Evolutionary conservation across 345 rosid genomes (phyloP).

Genomic region (Moricandia arvensis): DNA sequence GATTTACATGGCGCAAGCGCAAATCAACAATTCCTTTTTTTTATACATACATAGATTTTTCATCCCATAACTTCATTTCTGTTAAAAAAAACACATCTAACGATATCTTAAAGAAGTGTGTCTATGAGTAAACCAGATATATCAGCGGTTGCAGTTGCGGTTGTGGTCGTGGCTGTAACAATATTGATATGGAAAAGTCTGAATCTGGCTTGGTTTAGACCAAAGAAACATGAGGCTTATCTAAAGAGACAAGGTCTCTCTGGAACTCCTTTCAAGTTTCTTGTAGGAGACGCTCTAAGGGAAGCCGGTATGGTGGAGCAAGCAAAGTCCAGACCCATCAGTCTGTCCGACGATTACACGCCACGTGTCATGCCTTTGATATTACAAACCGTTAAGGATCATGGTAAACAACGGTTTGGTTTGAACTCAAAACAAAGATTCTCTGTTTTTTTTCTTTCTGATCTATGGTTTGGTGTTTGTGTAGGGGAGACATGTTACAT

Average conservation of each 20-base stretch:
- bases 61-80: neutral
- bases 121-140: slow-evolving; percentile 21
- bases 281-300: slow-evolving; percentile 27
- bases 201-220: slow-evolving; percentile 33
- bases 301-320: slow-evolving; percentile 23
- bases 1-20: neutral
- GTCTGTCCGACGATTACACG: slow-evolving; percentile 16
- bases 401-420: slow-evolving; percentile 23
- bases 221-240: slow-evolving; percentile 32
- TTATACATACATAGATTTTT: neutral
- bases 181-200: slow-evolving; percentile 27
- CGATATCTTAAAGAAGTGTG: neutral
- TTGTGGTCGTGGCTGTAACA: slow-evolving; percentile 14
- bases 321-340: slow-evolving; percentile 28
- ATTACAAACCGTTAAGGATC: slow-evolving; percentile 23
- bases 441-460: too few relatives aligned
- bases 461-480: slow-evolving; percentile 9
- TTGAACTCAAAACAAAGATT: slow-evolving; percentile 6
- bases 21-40: neutral
- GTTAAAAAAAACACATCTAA: neutral
- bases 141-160: slow-evolving; percentile 16
- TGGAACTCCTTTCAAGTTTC: slow-evolving; percentile 33
- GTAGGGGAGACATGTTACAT: slow-evolving; percentile 44
- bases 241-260: slow-evolving; percentile 34
- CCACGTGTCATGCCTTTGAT: slow-evolving; percentile 30